Evolutionary conservation across 73 alveolate genomes (phyloP).

Genomic region (Urostyla sp.): DNA sequence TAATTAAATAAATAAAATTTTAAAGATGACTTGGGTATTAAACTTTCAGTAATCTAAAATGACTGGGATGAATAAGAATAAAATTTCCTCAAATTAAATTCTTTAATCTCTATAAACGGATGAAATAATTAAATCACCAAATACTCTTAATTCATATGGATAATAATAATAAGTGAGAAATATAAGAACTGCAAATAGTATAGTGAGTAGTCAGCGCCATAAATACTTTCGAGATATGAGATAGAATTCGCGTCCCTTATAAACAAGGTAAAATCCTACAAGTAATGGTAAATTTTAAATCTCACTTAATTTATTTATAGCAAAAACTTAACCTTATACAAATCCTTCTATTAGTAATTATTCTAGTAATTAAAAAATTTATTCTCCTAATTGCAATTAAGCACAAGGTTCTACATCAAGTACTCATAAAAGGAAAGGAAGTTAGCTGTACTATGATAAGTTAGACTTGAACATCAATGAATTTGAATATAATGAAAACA

Average conservation of each 20-base stretch:
- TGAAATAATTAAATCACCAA: neutral
- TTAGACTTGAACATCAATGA: no score
- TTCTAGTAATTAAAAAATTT: neutral
- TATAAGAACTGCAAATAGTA: slow-evolving; percentile 30
- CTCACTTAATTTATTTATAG: neutral
- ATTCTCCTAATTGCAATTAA: neutral
- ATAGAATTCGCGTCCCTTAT: neutral
- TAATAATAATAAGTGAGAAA: slow-evolving; percentile 16
- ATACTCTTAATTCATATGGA: neutral
- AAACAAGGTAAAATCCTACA: neutral
- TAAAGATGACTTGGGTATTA: slow-evolving; percentile 28
- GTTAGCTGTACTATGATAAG: no score
- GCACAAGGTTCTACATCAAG: no score
- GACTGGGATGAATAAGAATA: neutral
- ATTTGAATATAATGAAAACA: no score
- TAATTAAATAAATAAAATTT: neutral
- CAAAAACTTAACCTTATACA: neutral
- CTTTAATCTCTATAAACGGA: neutral
- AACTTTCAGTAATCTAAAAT: slow-evolving; percentile 17
- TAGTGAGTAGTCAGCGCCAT: slow-evolving; percentile 30
- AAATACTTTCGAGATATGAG: slow-evolving; percentile 9
- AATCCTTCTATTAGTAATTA: neutral
- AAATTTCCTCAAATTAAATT: neutral
- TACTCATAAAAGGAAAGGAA: no score
- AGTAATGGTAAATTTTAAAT: neutral